Base-by-base conservation (phyloP, 1,284 basidiomycete species). In the Entoloma clypeatum region DNA sequence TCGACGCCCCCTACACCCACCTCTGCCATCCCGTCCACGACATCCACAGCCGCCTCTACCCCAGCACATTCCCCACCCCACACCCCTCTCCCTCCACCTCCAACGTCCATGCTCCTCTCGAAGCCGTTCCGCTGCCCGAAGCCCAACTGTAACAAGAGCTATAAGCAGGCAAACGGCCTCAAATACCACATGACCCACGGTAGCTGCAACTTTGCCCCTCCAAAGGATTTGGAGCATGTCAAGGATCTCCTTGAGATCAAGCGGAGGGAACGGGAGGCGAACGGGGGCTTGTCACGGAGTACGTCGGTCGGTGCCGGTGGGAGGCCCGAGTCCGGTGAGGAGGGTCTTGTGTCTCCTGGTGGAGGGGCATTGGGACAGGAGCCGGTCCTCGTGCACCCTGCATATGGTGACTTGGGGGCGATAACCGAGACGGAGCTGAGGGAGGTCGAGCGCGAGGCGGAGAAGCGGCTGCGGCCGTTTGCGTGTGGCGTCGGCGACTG, bases 41-140 rank as follows among this genome's bases (percentile, higher is more conserved):
- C 33, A 4, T 56, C 67, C 0, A 69, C 36, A 7, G 68, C 16
- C 65, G 67, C 23, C 64, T 38, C 7, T 55, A 66, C 19, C 49
- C 67, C 7, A 65, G 65, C 26, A 59, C 71, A 4, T 67, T 66
- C 49, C 69, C 74, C 2, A 74, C 74, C 9, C 67, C 48, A 17
- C 38, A 45, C 23, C 6, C 47, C 27, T 47, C 29, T 75, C 39
- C 69, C 75, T 11, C 68, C 72, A 5, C 68, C 79, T 17, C 62
- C 76, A 0, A 64, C 74, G 1, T 75, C 75, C 9, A 61, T 80
- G 10, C 65, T 81, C 13, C 58, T 77, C 18, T 83, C 75, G 51
- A 97, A 97, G 65, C 95, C 95, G 0, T 99, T 95, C 82, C 80
- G 86, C 50, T 99, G 95, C 71, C 92, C 92, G 10, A 95, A 95